Conservation (phyloP, 768 basidiomycete genomes). For the Coprinellus micaceus region DNA sequence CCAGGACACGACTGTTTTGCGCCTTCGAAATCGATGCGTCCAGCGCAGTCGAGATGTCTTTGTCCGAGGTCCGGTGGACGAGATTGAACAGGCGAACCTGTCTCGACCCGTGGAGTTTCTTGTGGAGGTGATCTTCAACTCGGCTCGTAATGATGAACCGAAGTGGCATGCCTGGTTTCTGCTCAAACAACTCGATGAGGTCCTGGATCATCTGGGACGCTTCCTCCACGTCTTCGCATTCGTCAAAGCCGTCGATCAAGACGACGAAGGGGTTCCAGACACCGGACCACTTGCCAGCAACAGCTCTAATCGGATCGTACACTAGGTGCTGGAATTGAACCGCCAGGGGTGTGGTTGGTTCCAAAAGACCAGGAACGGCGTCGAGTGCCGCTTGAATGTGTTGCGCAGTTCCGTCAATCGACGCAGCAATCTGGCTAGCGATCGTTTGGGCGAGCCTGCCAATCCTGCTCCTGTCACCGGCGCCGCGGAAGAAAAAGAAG, state of each 20-base stretch:
- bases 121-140: not conserved
- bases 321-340: constrained; percentile 7
- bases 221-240: not conserved
- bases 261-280: not conserved
- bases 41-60: not conserved
- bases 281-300: not conserved
- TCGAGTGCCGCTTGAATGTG: not conserved
- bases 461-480: not conserved
- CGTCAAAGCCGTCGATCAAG: constrained; percentile 11
- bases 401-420: not conserved
- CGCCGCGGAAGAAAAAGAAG: constrained; percentile 6
- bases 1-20: not conserved
- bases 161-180: not conserved
- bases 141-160: not conserved
- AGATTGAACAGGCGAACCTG: not conserved
- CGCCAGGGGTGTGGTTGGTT: not conserved
- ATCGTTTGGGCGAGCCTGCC: constrained; percentile 1
- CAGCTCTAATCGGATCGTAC: not conserved
- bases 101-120: not conserved
- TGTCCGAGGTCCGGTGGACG: not conserved
- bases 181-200: not conserved
- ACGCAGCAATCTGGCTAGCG: constrained; percentile 1
- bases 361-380: not conserved
- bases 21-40: not conserved
- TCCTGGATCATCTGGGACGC: not conserved